These are phyloP conservation scores for Dryas integrifolia DNA, from an alignment of 331 rosid genomes.

Conservation along the genomic window DNA sequence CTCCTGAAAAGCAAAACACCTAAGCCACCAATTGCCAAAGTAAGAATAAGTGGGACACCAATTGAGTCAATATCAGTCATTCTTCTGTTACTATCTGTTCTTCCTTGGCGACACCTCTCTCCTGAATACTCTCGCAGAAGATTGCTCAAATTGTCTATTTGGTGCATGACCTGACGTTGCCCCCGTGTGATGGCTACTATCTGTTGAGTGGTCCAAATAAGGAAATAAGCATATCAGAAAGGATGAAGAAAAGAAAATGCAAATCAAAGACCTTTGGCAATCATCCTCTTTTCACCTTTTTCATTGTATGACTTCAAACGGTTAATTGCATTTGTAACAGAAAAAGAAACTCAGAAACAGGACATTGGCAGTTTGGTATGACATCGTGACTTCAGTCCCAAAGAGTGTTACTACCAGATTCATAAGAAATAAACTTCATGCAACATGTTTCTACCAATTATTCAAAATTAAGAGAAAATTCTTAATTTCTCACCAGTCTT, in stretches of 20 bases:
- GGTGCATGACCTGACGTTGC: conserved; percentile 86
- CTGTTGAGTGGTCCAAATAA: conserved; percentile 29
- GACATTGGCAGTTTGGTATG: background rate
- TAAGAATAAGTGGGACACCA: conserved; percentile 49
- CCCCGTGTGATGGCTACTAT: conserved; percentile 60
- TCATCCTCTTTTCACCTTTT: no score
- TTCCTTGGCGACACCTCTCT: conserved; percentile 53
- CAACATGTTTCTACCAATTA: no score
- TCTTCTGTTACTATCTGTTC: conserved; percentile 43
- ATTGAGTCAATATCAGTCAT: conserved; percentile 43
- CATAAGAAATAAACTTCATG: background rate
- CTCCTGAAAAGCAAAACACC: conserved; percentile 61
- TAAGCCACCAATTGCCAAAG: conserved; percentile 67
- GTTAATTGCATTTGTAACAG: no score
- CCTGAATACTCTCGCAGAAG: conserved; percentile 65
- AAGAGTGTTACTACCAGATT: background rate
- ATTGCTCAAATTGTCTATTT: conserved; percentile 72
- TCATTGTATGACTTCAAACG: no score
- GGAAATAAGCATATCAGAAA: background rate
- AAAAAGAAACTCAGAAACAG: background rate
- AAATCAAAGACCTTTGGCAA: background rate
- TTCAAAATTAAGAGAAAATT: no score
- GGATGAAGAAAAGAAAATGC: background rate
- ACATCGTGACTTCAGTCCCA: background rate
- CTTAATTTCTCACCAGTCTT: no score